phyloP scores from a whole-genome alignment of 2,329 filamentous ascomycete genomes.

The Stemphylium lycopersici region DNA sequence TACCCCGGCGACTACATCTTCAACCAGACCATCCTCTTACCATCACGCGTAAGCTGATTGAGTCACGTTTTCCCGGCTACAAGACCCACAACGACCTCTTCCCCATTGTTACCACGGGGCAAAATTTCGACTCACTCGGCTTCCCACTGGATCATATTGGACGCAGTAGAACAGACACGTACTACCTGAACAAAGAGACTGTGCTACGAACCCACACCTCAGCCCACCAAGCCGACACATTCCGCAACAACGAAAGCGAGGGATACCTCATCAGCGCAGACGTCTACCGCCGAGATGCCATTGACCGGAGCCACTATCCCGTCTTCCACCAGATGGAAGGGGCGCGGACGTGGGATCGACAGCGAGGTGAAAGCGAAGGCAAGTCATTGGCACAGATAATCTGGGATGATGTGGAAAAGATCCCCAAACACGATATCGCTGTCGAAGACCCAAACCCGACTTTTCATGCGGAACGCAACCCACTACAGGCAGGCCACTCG shows the following conservation, averaged over 20 bases:
- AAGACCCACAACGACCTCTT: constrained; percentile 78
- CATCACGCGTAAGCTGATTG: constrained; percentile 90
- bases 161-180: constrained; percentile 86
- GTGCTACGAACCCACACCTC: constrained; percentile 93
- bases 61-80: constrained; percentile 83
- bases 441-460: constrained; percentile 86
- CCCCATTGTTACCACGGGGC: constrained; percentile 80
- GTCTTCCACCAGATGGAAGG: constrained; percentile 99
- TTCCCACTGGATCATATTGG: constrained; percentile 89
- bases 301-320: constrained; percentile 94
- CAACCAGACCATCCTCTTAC: constrained; percentile 86
- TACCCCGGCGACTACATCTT: constrained; percentile 84
- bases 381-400: constrained; percentile 66
- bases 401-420: constrained; percentile 69
- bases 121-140: constrained; percentile 97
- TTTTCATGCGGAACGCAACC: constrained; percentile 79
- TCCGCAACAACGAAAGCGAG: constrained; percentile 72
- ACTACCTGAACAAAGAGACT: constrained; percentile 86
- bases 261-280: constrained; percentile 93
- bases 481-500: constrained; percentile 77
- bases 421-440: constrained; percentile 75
- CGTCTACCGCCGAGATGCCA: constrained; percentile 92
- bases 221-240: constrained; percentile 85
- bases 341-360: constrained; percentile 84
- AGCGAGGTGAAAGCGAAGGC: constrained; percentile 55